Evolutionary conservation across 2,329 filamentous ascomycete genomes (phyloP).

Genomic region (Neopestalotiopsis rosae): DNA sequence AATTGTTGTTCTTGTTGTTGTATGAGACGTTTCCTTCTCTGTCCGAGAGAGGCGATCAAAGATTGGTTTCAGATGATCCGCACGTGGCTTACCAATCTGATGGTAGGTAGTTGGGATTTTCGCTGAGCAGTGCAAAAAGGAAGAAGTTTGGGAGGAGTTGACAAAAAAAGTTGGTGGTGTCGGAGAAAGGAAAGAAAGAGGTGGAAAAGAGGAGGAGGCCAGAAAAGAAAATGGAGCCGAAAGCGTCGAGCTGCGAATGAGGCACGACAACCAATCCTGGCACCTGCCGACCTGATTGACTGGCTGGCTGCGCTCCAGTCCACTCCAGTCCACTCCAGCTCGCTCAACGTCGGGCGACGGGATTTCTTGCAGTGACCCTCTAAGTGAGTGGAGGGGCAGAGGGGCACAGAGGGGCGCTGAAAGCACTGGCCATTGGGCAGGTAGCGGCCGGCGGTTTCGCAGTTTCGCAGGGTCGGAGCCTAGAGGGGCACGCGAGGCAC

Average conservation of each 20-base stretch:
- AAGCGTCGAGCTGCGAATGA: background rate
- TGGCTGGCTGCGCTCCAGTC: background rate
- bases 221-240: constrained; percentile 7
- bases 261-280: constrained; percentile 4
- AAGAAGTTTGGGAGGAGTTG: background rate
- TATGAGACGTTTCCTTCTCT: constrained; percentile 5
- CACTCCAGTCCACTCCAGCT: background rate
- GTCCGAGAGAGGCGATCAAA: background rate
- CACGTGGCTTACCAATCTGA: constrained; percentile 11
- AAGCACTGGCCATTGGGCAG: background rate
- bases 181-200: background rate
- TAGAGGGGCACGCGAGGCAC: too few relatives aligned
- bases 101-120: background rate
- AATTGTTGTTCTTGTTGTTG: background rate
- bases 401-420: background rate
- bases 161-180: background rate
- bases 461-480: background rate
- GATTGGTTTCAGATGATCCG: constrained; percentile 5
- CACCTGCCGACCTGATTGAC: background rate
- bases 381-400: background rate
- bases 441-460: background rate
- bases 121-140: constrained; percentile 2
- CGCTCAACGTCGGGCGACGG: background rate
- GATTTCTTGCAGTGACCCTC: background rate
- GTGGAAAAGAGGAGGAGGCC: constrained; percentile 3